Evolutionary conservation across 805 yeast species (phyloP), one percentile per base, ranked within the genome.

Genomic region (Nakazawaea holstii): DNA sequence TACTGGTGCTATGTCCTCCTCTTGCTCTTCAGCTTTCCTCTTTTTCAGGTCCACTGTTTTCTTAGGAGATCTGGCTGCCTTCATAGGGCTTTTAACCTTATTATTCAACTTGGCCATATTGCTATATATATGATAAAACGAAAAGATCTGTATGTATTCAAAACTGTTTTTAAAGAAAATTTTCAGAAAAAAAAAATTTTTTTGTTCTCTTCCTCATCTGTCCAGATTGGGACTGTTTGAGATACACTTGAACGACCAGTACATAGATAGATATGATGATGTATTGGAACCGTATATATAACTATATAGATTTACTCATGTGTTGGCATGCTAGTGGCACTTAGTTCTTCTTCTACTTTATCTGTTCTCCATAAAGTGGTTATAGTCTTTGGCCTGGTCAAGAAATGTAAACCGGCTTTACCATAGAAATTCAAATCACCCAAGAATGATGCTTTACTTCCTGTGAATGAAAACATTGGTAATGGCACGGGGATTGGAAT

Each of bases 401-500:
- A 71, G 67, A 84, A 84, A 46, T 80, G 72, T 41, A 84, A 61
- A 29, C 91, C 90, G n/a, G 84, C 75, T 68, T 82, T 80, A 50
- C 91, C 91, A 65, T 84, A 84, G 64, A 84, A 84, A 70, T 84
- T 84, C 72, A 84, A 74, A 60, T 84, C 90, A 32, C 91, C 91
- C 54, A 83, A 71, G 76, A 84, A 83, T 6, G 87, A 81, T 35
- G 80, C 85, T 67, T 82, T 82, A 64, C 78, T 79, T 27, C 91
- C 91, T 10, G 91, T 84, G 69, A 84, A 84, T 3, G 87, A 80
- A 65, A 84, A 84, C 87, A 84, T 81, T 50, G 91, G 90, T 62
- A 84, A 69, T 43, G 91, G 91, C 15, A 84, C 91, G 5, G 91
- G 91, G 52, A 84, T 84, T 13, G 91, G 90, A 33, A 84, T 88